phyloP scores from a whole-genome alignment of 805 yeast species.

The Kodamaea neixiangensis region DNA sequence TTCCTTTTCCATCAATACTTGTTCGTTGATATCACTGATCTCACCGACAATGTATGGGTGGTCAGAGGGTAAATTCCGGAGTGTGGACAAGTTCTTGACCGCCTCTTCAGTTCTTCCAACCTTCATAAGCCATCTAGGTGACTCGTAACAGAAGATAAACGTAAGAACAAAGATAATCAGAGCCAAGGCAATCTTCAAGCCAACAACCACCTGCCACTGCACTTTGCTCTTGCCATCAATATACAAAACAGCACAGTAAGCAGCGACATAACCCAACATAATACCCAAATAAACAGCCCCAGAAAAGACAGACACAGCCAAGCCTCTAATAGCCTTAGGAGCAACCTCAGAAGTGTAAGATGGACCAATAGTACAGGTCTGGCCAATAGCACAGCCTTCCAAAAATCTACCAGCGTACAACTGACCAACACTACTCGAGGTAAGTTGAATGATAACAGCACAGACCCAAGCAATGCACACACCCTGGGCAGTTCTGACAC shows the following conservation, averaged over 20 bases:
- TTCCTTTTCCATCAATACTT: constrained; percentile 31
- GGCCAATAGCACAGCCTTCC: constrained; percentile 38
- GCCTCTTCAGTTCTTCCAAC: constrained; percentile 33
- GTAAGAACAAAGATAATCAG: constrained; percentile 39
- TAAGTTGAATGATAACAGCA: constrained; percentile 32
- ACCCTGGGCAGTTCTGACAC: constrained; percentile 37
- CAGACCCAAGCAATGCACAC: constrained; percentile 29
- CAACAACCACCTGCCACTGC: constrained; percentile 43
- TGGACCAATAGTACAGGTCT: constrained; percentile 37
- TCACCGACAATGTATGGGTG: constrained; percentile 46
- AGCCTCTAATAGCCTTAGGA: constrained; percentile 39
- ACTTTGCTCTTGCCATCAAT: constrained; percentile 27
- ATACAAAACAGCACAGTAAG: constrained; percentile 50
- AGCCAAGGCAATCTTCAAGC: constrained; percentile 38
- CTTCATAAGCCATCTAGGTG: constrained; percentile 38
- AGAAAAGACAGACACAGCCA: constrained; percentile 40
- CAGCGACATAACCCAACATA: constrained; percentile 49
- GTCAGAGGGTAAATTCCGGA: constrained; percentile 33
- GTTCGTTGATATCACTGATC: constrained; percentile 39
- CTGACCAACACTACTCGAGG: constrained; percentile 25
- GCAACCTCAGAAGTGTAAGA: constrained; percentile 36
- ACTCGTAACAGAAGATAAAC: constrained; percentile 32
- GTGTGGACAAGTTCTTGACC: constrained; percentile 34
- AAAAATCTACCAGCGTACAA: constrained; percentile 38
- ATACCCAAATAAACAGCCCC: constrained; percentile 39